These are phyloP conservation scores for Clitoria ternatea DNA, from an alignment of 306 rosid species.

Conservation along the genomic window DNA sequence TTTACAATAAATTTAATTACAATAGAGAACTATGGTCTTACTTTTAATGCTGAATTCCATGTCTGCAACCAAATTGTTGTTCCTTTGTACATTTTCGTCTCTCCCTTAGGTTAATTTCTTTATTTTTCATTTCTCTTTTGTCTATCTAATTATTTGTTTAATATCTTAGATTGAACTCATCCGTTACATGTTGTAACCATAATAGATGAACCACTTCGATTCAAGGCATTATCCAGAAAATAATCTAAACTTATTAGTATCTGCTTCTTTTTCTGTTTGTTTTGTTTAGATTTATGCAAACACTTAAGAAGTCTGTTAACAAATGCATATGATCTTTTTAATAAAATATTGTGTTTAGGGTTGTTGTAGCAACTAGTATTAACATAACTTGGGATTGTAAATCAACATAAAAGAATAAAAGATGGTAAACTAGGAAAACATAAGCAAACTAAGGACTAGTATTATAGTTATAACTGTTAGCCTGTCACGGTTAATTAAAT, in stretches of 20 bases:
- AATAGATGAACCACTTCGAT: neutral
- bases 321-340: neutral
- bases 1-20: neutral
- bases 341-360: neutral
- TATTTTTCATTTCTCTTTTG: neutral
- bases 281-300: neutral
- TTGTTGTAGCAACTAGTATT: too few species aligned
- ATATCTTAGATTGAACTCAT: neutral
- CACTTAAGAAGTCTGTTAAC: neutral
- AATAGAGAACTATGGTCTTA: neutral
- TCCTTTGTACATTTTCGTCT: neutral
- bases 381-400: neutral
- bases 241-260: neutral
- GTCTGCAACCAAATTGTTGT: neutral
- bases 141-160: neutral
- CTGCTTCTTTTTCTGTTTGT: neutral
- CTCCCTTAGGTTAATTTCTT: constrained; percentile 24
- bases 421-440: constrained; percentile 63
- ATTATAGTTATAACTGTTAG: constrained; percentile 10
- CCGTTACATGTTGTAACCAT: neutral
- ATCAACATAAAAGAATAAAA: neutral
- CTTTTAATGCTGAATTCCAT: neutral
- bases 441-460: constrained; percentile 55
- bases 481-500: neutral
- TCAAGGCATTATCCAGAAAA: neutral